A percentile compares a stretch with the other conserved stretches of the same genome.
phyloP scores from a whole-genome alignment of 1,284 basidiomycete genomes.

The Vanrija sp. region DNA sequence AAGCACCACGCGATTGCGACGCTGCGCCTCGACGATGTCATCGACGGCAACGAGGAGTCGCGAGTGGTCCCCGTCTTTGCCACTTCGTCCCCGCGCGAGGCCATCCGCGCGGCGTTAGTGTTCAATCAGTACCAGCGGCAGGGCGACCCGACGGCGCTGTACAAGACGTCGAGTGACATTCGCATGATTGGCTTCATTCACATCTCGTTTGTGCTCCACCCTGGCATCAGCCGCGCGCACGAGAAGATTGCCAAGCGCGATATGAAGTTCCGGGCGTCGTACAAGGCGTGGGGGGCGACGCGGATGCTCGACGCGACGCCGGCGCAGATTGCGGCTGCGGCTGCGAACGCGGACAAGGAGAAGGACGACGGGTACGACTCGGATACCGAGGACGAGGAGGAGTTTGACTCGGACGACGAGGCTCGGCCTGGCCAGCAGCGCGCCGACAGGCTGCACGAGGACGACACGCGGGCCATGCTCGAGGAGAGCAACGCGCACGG shows the following conservation, averaged over 20 bases:
- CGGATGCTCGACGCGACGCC: conserved; percentile 1
- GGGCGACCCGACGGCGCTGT: too few relatives aligned
- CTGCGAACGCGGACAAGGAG: neutral
- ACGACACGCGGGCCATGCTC: conserved; percentile 25
- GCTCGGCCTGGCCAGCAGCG: neutral
- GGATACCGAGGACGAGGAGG: neutral
- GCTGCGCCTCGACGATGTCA: conserved; percentile 31
- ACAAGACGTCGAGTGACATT: neutral
- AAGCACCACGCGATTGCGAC: conserved; percentile 33
- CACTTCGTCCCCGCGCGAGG: conserved; percentile 32
- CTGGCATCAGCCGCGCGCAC: conserved; percentile 41
- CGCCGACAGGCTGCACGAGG: conserved; percentile 12
- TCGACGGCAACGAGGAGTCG: conserved; percentile 25
- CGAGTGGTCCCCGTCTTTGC: conserved; percentile 34
- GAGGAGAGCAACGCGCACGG: conserved; percentile 29
- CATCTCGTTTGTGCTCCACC: conserved; percentile 30
- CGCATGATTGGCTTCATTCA: conserved; percentile 31
- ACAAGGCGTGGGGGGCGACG: conserved; percentile 44
- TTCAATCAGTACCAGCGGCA: neutral
- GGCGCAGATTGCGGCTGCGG: neutral
- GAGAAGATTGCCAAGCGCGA: conserved; percentile 38
- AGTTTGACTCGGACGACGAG: neutral
- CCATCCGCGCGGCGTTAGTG: conserved; percentile 11
- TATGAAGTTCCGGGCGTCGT: conserved; percentile 37
- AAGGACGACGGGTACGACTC: conserved; percentile 6